These are phyloP conservation scores for Magnaporthiopsis poae DNA, from an alignment of 2,329 filamentous ascomycete genomes.

Conservation along the genomic window DNA sequence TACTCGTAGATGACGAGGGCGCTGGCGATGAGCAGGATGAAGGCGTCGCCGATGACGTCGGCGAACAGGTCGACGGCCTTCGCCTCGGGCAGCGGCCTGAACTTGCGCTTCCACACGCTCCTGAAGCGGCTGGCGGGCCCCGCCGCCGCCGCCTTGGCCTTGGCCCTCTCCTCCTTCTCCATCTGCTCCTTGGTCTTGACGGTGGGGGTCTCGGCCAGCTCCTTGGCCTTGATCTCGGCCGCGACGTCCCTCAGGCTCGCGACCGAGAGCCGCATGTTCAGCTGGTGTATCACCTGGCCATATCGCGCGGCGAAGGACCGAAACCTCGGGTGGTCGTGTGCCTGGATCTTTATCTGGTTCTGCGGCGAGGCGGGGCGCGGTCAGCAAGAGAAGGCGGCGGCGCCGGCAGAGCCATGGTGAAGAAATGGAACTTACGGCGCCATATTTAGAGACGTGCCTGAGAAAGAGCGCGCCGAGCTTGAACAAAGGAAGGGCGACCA, in stretches of 20 bases:
- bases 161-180: slow-evolving; percentile 43
- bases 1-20: slow-evolving; percentile 53
- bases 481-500: slow-evolving; percentile 59
- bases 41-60: slow-evolving; percentile 53
- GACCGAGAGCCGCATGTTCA: slow-evolving; percentile 57
- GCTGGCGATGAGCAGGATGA: slow-evolving; percentile 51
- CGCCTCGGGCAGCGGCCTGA: slow-evolving; percentile 51
- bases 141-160: slow-evolving; percentile 18
- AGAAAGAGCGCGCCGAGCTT: slow-evolving; percentile 57
- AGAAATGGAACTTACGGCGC: slow-evolving; percentile 42
- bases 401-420: background rate
- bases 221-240: slow-evolving; percentile 48
- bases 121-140: slow-evolving; percentile 11
- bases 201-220: slow-evolving; percentile 53
- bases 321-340: slow-evolving; percentile 54
- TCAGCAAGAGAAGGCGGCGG: background rate
- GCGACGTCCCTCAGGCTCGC: slow-evolving; percentile 47
- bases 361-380: slow-evolving; percentile 19
- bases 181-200: slow-evolving; percentile 55
- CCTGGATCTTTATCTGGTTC: slow-evolving; percentile 58
- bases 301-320: slow-evolving; percentile 51
- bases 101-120: slow-evolving; percentile 53
- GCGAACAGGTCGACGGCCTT: slow-evolving; percentile 60
- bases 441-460: slow-evolving; percentile 59
- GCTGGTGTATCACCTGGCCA: slow-evolving; percentile 54